Evolutionary conservation across 441 rosid genomes (phyloP), one percentile per base, ranked within the genome.

Genomic region (Aquilaria agallochum): DNA sequence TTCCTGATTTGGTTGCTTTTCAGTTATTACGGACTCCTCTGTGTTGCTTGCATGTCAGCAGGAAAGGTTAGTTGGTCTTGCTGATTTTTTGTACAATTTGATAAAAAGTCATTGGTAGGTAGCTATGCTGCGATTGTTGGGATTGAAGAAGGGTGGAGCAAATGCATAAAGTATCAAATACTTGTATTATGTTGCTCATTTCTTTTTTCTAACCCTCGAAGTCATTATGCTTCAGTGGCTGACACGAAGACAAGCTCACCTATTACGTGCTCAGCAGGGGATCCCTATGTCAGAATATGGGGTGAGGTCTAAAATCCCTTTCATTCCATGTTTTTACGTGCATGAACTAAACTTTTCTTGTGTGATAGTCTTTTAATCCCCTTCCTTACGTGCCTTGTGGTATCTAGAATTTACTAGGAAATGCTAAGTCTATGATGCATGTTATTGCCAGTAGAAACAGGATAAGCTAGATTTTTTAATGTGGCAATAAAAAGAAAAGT

Each of bases 1-100:
- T 95, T 95, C 70, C 82, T 95, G 40, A 95, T 95, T 64, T 95
- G 99, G 99, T 80, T 95, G 74, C 75, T 88, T 70, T 90, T 90
- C 75, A 95, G 99, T 78, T 95, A 92, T 80, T 88, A 95, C 78
- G 96, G 90, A 67, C 98, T 95, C 54, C 60, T 92, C 60, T 85
- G 90, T 77, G 74, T 95, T 60, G 90, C 95, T 58, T 83, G 88
- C 83, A 83, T 83, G 80, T 95, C 90, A 47, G 12, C 83, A 56
- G 80, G 92, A 75, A 92, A 90, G 97, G 99, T 95, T 52, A 48
- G 74, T 59, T 44, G 15, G 59, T 50, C 52, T 47, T 36, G 42
- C 49, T 65, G 48, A 5, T 5, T 27, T 31, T 55, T 42, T 20
- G 33, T 56, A n/a, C 5, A 3, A 13, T 62, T 40, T 56, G 40